Evolutionary conservation across 169 alveolate species (phyloP), one percentile per base, ranked within the genome.

Genomic region (Plasmodium vivax): DNA sequence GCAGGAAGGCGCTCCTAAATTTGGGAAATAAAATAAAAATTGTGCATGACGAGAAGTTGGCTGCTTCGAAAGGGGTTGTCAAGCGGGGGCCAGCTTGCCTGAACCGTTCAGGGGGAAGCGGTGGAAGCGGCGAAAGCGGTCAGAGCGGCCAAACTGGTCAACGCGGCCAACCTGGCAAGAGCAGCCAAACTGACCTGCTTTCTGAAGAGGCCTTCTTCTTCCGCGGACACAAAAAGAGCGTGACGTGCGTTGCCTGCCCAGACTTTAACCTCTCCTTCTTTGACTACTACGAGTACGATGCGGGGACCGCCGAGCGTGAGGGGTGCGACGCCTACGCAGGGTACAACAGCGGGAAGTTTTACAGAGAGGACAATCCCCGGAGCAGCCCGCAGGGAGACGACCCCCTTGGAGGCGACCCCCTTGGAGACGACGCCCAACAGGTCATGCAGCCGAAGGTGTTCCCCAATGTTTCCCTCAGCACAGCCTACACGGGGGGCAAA

Each of bases 171-270:
- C n/a, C n/a, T n/a, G n/a, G n/a, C n/a, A n/a, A n/a, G n/a, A 62
- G 9, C 27, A 83, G 68, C 47, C 72, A 87, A 54, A 74, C 62
- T 51, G 8, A 51, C 62, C 62, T 51, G 14, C 62, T 6, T 2
- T 19, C 1, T 0, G 62, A 51, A 51, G 23, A 77, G 75, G 87
- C 81, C 8, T 41, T 87, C 10, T 87, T 87, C 51, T 87, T 75
- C 71, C 45, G 80, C 41, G 93, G 93, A 30, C 93, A 87, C 71
- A 87, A 87, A 56, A 87, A 87, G 68, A 87, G 93, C 82, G 93
- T 87, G 68, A 87, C 93, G 23, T 75, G 87, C 71, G 93, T 87
- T 36, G 87, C 93, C 2, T 87, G 82, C 16, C 93, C 93, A n/a
- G 93, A 87, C 77, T 87, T 41, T 56, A 87, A 87, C 45, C 81